Percentiles rank a stretch among this genome's conserved stretches.
phyloP scores from a whole-genome alignment of 108 stramenopile genomes.

The Cyclostephanos tholiformis region DNA sequence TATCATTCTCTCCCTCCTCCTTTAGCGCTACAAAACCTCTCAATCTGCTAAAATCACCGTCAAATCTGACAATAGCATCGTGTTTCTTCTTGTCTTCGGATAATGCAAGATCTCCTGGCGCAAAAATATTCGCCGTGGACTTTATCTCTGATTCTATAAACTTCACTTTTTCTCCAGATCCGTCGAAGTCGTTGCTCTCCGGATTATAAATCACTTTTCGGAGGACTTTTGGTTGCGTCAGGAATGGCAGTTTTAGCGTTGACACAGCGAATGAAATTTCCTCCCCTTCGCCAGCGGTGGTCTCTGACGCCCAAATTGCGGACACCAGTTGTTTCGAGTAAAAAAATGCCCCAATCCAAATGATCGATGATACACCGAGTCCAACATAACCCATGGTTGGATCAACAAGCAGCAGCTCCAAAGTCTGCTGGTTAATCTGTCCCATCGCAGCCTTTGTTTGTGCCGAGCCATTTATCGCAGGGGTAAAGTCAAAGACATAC shows the following conservation, averaged over 20 bases:
- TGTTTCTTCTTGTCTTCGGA: conserved; percentile 33
- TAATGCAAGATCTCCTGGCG: conserved; percentile 33
- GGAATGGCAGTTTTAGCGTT: conserved; percentile 40
- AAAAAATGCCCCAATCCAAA: conserved; percentile 30
- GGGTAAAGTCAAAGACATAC: conserved; percentile 58
- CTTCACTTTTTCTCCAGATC: conserved; percentile 14
- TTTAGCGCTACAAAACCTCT: conserved; percentile 43
- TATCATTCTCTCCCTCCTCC: conserved; percentile 9
- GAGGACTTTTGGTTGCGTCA: conserved; percentile 30
- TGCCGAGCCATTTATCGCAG: conserved; percentile 51
- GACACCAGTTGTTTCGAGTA: conserved; percentile 46
- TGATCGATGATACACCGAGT: conserved; percentile 34
- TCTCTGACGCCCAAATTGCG: conserved; percentile 40
- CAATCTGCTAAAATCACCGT: conserved; percentile 42
- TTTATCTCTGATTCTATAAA: conserved; percentile 37
- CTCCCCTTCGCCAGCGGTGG: neutral
- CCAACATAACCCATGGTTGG: conserved; percentile 56
- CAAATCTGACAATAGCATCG: conserved; percentile 43
- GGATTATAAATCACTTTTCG: conserved; percentile 30
- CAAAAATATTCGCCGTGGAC: conserved; percentile 32
- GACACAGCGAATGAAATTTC: conserved; percentile 28
- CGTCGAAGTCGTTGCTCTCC: conserved; percentile 26
- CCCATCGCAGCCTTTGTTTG: conserved; percentile 35
- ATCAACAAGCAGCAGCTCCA: conserved; percentile 48
- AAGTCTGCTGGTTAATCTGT: conserved; percentile 38